Percentiles rank a stretch among this genome's conserved stretches.
These are phyloP conservation scores for Bocquillonia castaneifolia DNA, from an alignment of 441 rosid genomes.

Conservation along the genomic window DNA sequence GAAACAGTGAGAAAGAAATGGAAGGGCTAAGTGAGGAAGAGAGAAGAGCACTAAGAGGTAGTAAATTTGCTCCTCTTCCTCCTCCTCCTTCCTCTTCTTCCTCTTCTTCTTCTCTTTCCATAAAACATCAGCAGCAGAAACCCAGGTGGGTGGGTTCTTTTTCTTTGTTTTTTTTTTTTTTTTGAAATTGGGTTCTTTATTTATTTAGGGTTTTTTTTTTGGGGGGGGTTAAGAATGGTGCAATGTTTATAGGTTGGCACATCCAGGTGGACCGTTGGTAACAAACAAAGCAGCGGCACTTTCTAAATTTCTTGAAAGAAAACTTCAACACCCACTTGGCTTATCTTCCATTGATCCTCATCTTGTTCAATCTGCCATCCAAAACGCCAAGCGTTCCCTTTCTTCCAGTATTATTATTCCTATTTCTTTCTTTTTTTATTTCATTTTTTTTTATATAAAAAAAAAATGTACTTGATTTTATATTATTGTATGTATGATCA, in stretches of 20 bases:
- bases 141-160: slow-evolving; percentile 27
- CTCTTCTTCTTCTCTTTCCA: too few species aligned
- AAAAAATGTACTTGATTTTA: too few species aligned
- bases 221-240: too few species aligned
- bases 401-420: slow-evolving; percentile 27
- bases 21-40: slow-evolving; percentile 79
- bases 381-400: slow-evolving; percentile 58
- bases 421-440: not conserved
- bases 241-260: slow-evolving; percentile 52
- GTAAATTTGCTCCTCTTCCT: slow-evolving; percentile 86
- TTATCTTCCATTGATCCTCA: slow-evolving; percentile 62
- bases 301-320: slow-evolving; percentile 80
- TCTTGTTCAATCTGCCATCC: slow-evolving; percentile 71
- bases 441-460: not conserved
- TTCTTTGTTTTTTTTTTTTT: too few species aligned
- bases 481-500: slow-evolving; percentile 24
- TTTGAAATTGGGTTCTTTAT: not conserved
- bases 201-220: not conserved
- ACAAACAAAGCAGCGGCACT: slow-evolving; percentile 90
- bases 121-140: slow-evolving; percentile 16
- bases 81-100: slow-evolving; percentile 39
- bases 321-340: slow-evolving; percentile 75
- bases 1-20: slow-evolving; percentile 26
- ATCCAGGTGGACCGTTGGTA: slow-evolving; percentile 83
- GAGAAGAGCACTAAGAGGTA: slow-evolving; percentile 73